Percentiles rank a stretch among this genome's conserved stretches.
phyloP scores from a whole-genome alignment of 2,329 filamentous ascomycete genomes.

The Cryphonectria naterciae region DNA sequence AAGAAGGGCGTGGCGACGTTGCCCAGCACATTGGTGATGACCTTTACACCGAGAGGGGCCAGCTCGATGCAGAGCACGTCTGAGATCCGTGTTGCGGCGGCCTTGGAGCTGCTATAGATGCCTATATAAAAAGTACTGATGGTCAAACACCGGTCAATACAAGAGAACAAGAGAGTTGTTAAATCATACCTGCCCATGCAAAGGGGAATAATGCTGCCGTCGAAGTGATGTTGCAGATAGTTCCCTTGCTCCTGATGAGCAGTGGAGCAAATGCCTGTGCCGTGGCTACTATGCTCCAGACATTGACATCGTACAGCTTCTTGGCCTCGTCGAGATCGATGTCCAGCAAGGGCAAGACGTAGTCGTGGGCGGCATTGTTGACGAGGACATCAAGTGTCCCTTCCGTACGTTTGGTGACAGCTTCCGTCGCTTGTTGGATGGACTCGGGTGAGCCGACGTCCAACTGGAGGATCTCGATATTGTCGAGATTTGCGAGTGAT shows the following conservation, averaged over 20 bases:
- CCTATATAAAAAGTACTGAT: too few relatives aligned
- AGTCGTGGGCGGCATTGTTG: slow-evolving; percentile 48
- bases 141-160: too few relatives aligned
- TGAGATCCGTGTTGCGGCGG: too few relatives aligned
- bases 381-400: slow-evolving; percentile 36
- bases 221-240: slow-evolving; percentile 34
- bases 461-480: slow-evolving; percentile 29
- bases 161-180: too few relatives aligned
- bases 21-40: too few relatives aligned
- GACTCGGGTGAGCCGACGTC: too few relatives aligned
- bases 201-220: slow-evolving; percentile 19
- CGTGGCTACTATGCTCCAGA: slow-evolving; percentile 42
- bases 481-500: slow-evolving; percentile 2
- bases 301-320: slow-evolving; percentile 46
- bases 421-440: too few relatives aligned
- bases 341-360: slow-evolving; percentile 44
- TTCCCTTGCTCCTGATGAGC: slow-evolving; percentile 36
- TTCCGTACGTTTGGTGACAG: too few relatives aligned
- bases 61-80: too few relatives aligned
- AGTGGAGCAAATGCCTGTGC: slow-evolving; percentile 43
- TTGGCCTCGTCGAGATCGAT: slow-evolving; percentile 40
- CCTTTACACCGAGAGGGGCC: too few relatives aligned
- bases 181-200: slow-evolving; percentile 29
- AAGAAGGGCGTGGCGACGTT: too few relatives aligned
- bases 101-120: too few relatives aligned